A percentile compares a stretch with the other conserved stretches of the same genome.
Evolutionary conservation across 1,284 basidiomycete genomes (phyloP).

Genomic region (Mycosarcoma maydis): DNA sequence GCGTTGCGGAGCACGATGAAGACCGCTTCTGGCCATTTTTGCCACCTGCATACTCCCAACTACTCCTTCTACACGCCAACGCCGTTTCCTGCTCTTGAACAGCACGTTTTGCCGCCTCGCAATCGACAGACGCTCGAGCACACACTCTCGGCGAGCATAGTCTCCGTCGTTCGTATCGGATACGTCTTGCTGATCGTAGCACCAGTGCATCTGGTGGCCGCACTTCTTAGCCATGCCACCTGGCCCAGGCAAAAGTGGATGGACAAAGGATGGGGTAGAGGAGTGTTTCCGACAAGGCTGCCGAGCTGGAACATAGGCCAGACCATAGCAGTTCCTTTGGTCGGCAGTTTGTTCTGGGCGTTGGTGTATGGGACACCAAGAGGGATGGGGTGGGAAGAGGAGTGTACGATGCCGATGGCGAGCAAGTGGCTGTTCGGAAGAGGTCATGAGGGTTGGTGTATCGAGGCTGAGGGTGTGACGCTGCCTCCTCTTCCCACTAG

Average conservation of each 20-base stretch:
- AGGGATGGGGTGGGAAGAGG: constrained; percentile 19
- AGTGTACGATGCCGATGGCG: constrained; percentile 14
- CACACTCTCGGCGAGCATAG: not conserved
- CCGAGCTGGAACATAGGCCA: constrained; percentile 16
- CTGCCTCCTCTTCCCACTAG: constrained; percentile 19
- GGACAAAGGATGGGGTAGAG: not conserved
- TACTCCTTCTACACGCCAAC: constrained; percentile 17
- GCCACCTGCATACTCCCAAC: constrained; percentile 1
- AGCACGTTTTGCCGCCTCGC: constrained; percentile 17
- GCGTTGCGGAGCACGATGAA: constrained; percentile 9
- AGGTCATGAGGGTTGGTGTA: constrained; percentile 34
- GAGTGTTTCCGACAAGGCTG: constrained; percentile 11
- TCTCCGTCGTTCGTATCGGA: constrained; percentile 1
- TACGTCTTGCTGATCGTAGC: constrained; percentile 18
- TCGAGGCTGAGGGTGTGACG: constrained; percentile 29
- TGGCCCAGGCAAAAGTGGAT: constrained; percentile 4
- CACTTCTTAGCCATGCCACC: constrained; percentile 16
- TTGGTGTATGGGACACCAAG: constrained; percentile 23
- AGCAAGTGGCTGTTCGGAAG: constrained; percentile 27
- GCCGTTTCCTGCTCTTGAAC: constrained; percentile 15
- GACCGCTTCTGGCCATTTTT: constrained; percentile 21
- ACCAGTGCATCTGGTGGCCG: constrained; percentile 12
- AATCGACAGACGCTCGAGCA: constrained; percentile 16
- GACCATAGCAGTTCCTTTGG: constrained; percentile 15
- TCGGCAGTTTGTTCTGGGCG: constrained; percentile 35